Evolutionary conservation across 2,329 filamentous ascomycete genomes (phyloP), one percentile per base, ranked within the genome.

Genomic region (Fusarium pseudonygamai): DNA sequence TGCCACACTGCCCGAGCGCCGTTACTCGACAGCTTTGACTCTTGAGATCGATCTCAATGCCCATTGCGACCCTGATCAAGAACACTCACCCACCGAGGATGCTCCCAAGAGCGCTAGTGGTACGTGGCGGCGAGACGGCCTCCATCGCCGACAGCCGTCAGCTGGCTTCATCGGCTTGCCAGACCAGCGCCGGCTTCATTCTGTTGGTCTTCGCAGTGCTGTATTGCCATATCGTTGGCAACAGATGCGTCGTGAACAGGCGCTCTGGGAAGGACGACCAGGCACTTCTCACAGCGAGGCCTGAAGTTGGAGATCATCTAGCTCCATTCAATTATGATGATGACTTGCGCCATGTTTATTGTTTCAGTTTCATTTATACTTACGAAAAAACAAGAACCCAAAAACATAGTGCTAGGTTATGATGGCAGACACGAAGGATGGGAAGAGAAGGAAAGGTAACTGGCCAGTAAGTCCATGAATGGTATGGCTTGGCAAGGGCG

Each of bases 201-300:
- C 73, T 45, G 65, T 79, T 45, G 77, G 77, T 28, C 74, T 79
- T 32, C 77, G 77, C 42, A 75, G 71, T 47, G 77, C 77, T 28
- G 69, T 79, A 14, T 40, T 79, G 45, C 77, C 77, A 22, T 78
- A 78, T 32, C 77, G 75, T n/a, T 77, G 69, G 73, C 76, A 77
- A 32, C 67, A 68, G 22, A 55, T 76, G 66, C 74, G 68, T 18
- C 65, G 63, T 7, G 73, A 77, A 18, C 68, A 74, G 49, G 74
- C 73, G 6, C 55, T 67, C 49, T 75, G 61, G 71, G 75, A 67
- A 40, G 75, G 72, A n/a, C 75, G 76, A 6, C 76, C 76, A 7
- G 58, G 63, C 34, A 78, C 76, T 20, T 78, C 76, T 32, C 73
- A 78, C 42, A 78, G 76, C 52, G 76, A 78, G 57, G 71, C 69